Base-by-base conservation (phyloP, 164 flowering plant species). In the Amborella trichopoda region DNA sequence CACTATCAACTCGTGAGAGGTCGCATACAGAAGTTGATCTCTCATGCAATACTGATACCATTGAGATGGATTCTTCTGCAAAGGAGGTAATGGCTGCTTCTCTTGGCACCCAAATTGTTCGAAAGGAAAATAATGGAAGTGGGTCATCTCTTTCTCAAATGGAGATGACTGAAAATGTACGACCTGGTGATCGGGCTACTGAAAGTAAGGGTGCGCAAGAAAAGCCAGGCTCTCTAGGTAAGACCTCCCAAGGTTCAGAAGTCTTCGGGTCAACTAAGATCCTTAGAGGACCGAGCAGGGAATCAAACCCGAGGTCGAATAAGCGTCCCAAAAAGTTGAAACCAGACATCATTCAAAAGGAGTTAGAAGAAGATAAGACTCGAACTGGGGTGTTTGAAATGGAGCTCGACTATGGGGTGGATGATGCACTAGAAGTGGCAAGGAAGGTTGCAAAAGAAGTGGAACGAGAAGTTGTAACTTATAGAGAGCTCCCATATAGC, bases 361-460 rank as follows among this genome's bases (percentile, higher is more conserved):
- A n/a, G n/a, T n/a, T n/a, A n/a, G n/a, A n/a, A n/a, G n/a, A n/a
- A n/a, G n/a, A n/a, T n/a, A n/a, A n/a, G n/a, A n/a, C n/a, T n/a
- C n/a, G n/a, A n/a, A n/a, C n/a, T n/a, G n/a, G n/a, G 38, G 54
- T 44, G 44, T 63, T 83, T 23, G 74, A 68, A 53, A 56, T 68
- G 60, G 93, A 73, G 27, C 60, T 74, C 23, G 95, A 81, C 23
- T 75, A 72, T 70, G 90, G 80, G 20, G 61, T 72, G 10, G 72
- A 74, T 49, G 96, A 87, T 68, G 79, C 99, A 19, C 54, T 88
- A 55, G 88, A 91, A 64, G 71, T 82, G 50, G 95, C 95, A 60
- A 54, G 82, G 39, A 72, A 71, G 50, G 96, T 87, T 51, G 94
- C 90, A 23, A 72, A 71, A 48, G 83, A 78, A 65, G 90, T 78